These are phyloP conservation scores for Cyberlindnera japonica DNA, from an alignment of 805 yeast species.

Conservation along the genomic window DNA sequence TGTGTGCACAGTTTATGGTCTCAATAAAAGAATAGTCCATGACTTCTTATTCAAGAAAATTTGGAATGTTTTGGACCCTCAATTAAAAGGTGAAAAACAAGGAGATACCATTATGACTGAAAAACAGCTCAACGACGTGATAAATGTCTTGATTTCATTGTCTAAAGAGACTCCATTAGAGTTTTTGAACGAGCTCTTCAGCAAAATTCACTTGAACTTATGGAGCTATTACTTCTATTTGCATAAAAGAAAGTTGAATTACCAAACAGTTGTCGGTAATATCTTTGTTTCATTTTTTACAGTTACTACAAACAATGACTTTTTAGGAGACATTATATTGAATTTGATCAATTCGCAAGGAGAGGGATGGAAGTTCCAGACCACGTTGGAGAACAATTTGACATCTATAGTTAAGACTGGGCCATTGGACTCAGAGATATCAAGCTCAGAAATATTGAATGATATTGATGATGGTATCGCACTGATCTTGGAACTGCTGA, in stretches of 20 bases:
- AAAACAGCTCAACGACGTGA: constrained; percentile 51
- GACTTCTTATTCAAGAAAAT: constrained; percentile 58
- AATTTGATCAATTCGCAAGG: constrained; percentile 33
- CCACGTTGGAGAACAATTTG: constrained; percentile 35
- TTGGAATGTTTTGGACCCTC: constrained; percentile 44
- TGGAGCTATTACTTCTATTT: constrained; percentile 38
- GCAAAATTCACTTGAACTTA: constrained; percentile 29
- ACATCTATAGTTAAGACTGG: constrained; percentile 29
- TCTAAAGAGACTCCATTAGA: constrained; percentile 41
- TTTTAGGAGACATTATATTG: constrained; percentile 27
- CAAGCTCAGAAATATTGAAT: constrained; percentile 35
- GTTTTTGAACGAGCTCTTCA: constrained; percentile 32
- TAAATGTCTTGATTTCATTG: constrained; percentile 64
- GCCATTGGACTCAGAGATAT: constrained; percentile 1
- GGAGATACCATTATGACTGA: constrained; percentile 39
- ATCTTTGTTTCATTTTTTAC: constrained; percentile 33
- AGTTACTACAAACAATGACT: constrained; percentile 27
- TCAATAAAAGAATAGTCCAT: constrained; percentile 45
- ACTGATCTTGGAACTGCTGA: constrained; percentile 41
- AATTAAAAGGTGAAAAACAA: constrained; percentile 15
- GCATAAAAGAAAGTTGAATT: constrained; percentile 27
- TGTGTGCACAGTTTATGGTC: constrained; percentile 46
- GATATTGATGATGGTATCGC: constrained; percentile 43
- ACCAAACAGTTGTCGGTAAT: constrained; percentile 31
- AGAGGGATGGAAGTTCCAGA: constrained; percentile 33